Percentiles rank a stretch among this genome's conserved stretches.
Evolutionary conservation across 148 eudicot genomes (phyloP).

Genomic region (Linanthus parryae): DNA sequence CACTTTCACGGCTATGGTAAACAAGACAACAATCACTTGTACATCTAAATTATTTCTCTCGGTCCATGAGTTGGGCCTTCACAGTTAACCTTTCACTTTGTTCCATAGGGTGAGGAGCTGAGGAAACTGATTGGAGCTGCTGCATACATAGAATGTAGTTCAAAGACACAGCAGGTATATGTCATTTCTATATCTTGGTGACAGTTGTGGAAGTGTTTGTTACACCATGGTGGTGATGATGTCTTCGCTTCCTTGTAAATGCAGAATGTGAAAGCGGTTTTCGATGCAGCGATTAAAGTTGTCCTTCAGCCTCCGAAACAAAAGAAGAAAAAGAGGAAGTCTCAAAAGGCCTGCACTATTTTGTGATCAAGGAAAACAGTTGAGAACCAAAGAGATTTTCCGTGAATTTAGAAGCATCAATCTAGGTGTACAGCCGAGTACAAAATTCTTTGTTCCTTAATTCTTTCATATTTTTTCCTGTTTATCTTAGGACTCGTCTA

Average conservation of each 20-base stretch:
- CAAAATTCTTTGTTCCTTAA: no score
- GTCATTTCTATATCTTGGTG: no score
- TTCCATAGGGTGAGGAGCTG: conserved; percentile 68
- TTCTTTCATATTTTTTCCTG: no score
- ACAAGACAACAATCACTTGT: no score
- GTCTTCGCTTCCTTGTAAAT: conserved; percentile 8
- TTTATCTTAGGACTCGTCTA: no score
- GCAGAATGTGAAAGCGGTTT: conserved; percentile 90
- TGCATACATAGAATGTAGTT: conserved; percentile 77
- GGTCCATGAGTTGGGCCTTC: no score
- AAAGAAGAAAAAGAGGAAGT: conserved; percentile 91
- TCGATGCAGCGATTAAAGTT: conserved; percentile 95
- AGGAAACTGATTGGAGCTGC: conserved; percentile 63
- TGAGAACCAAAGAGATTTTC: no score
- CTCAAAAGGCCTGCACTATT: conserved; percentile 64
- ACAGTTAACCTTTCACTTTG: background rate
- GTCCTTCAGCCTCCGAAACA: conserved; percentile 92
- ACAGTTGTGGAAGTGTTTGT: background rate
- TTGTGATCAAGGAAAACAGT: conserved; percentile 45
- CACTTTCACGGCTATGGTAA: no score
- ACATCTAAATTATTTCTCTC: no score
- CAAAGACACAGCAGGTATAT: conserved; percentile 73
- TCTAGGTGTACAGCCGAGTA: no score
- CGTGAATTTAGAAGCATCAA: no score
- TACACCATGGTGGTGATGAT: no score